phyloP scores from a whole-genome alignment of 176 grass and related monocot genomes.

The Otatea glauca region DNA sequence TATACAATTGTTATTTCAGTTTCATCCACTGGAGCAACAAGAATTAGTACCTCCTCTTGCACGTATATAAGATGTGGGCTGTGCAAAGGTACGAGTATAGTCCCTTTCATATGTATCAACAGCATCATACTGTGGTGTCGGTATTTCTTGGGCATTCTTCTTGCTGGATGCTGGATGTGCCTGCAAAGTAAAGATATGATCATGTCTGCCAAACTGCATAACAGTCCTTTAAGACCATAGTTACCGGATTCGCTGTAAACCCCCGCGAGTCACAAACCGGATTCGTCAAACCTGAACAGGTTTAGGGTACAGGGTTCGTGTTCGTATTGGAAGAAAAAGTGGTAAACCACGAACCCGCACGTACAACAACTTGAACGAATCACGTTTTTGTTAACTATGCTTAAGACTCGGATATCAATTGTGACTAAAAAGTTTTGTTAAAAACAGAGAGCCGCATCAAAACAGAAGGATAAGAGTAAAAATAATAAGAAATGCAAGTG shows the following conservation, averaged over 20 bases:
- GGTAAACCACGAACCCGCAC: too few species aligned
- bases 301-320: too few species aligned
- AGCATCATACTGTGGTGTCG: conserved; percentile 63
- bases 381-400: too few species aligned
- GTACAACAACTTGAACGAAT: too few species aligned
- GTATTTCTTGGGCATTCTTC: conserved; percentile 68
- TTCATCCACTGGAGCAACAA: conserved; percentile 22
- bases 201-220: neutral
- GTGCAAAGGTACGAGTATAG: conserved; percentile 66
- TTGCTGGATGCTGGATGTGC: conserved; percentile 48
- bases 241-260: too few species aligned
- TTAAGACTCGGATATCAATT: neutral
- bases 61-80: conserved; percentile 66
- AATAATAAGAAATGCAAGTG: neutral
- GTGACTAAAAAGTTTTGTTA: neutral
- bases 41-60: conserved; percentile 63
- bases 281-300: too few species aligned
- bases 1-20: neutral
- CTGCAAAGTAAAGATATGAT: conserved; percentile 38
- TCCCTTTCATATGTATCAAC: conserved; percentile 74
- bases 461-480: neutral
- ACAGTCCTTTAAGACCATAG: neutral
- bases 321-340: too few species aligned
- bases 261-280: too few species aligned
- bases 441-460: neutral